phyloP scores from a whole-genome alignment of 75 land plant genomes.

The Pseudotsuga menziesii region DNA sequence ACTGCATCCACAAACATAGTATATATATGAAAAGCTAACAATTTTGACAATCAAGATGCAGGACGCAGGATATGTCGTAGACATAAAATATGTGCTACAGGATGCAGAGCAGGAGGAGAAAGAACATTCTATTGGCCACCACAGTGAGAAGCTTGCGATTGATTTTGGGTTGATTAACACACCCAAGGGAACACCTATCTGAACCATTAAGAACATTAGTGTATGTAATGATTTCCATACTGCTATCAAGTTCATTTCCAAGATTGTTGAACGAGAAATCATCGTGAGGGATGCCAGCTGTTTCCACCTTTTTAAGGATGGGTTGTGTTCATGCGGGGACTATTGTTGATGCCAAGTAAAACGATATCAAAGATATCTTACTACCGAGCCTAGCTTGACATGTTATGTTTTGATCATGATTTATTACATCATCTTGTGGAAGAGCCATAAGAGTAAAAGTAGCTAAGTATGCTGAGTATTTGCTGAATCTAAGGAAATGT shows the following conservation, averaged over 20 bases:
- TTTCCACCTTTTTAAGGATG: slow-evolving; percentile 29
- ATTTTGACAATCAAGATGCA: slow-evolving; percentile 14
- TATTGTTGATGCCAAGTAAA: slow-evolving; percentile 11
- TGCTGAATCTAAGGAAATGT: no score
- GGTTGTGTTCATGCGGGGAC: slow-evolving; percentile 27
- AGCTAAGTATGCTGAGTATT: no score
- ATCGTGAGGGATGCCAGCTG: slow-evolving; percentile 25
- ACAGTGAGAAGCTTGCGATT: slow-evolving; percentile 32
- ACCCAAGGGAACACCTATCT: slow-evolving; percentile 19
- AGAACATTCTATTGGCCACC: slow-evolving; percentile 13
- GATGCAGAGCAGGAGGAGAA: slow-evolving; percentile 8
- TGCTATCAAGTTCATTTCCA: slow-evolving; percentile 23
- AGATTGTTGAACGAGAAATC: slow-evolving; percentile 12
- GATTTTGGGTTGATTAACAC: slow-evolving; percentile 29
- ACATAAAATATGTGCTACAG: slow-evolving; percentile 12
- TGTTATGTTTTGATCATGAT: no score
- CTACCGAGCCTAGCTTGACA: no score
- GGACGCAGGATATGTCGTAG: slow-evolving; percentile 12
- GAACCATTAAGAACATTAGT: slow-evolving; percentile 16
- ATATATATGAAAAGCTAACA: slow-evolving; percentile 7
- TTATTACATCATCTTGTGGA: no score
- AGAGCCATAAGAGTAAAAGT: no score
- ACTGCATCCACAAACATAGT: slow-evolving; percentile 13
- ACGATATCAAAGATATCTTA: no score
- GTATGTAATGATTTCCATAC: slow-evolving; percentile 25